Evolutionary conservation across 1,284 basidiomycete species (phyloP).

Genomic region (Filobasidium uniguttulatum): DNA sequence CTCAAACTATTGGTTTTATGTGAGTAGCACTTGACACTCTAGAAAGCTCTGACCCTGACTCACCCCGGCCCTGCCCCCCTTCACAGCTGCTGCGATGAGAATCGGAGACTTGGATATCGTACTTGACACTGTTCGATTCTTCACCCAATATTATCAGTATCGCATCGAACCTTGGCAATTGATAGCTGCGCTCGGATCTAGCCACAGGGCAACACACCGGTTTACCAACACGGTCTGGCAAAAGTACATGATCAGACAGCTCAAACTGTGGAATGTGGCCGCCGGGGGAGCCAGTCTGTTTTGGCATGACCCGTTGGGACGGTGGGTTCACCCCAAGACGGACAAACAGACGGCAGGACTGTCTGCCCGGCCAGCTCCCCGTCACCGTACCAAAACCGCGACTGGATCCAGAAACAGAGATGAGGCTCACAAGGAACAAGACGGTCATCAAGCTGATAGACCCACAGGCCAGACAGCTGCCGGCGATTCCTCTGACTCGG

Average conservation of each 20-base stretch:
- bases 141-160: conserved; percentile 11
- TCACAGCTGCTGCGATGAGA: conserved; percentile 5
- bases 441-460: not conserved
- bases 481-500: conserved; percentile 5
- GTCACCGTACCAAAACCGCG: too few relatives aligned
- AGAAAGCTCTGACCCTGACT: not conserved
- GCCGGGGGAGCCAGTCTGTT: conserved; percentile 7
- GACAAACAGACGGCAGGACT: conserved; percentile 7
- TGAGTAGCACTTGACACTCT: not conserved
- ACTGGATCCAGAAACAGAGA: too few relatives aligned
- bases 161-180: conserved; percentile 11
- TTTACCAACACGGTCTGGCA: conserved; percentile 13
- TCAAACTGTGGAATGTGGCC: conserved; percentile 9
- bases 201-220: conserved; percentile 3
- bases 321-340: conserved; percentile 5
- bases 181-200: conserved; percentile 10
- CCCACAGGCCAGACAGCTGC: conserved; percentile 9
- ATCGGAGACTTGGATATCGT: conserved; percentile 5
- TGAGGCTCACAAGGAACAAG: too few relatives aligned
- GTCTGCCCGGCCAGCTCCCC: too few relatives aligned
- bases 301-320: conserved; percentile 12
- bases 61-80: not conserved
- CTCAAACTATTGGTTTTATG: conserved; percentile 8
- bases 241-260: conserved; percentile 12
- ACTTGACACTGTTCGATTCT: conserved; percentile 6